Base-by-base conservation (phyloP, 805 yeast species). In the Schizosaccharomyces octosporus region DNA sequence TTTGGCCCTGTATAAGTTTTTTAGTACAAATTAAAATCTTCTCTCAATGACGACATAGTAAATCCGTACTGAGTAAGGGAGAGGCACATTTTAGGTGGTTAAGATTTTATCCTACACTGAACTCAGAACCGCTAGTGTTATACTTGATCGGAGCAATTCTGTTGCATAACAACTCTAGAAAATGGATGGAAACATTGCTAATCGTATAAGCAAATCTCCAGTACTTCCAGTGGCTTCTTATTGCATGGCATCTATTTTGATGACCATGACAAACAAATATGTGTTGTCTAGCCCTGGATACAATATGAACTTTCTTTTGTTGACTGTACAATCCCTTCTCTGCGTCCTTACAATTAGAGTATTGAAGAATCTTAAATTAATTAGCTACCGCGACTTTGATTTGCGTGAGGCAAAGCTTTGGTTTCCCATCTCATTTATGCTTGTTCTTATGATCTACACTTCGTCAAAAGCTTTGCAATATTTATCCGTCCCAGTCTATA, bases 181-280 rank as follows among this genome's bases (percentile, higher is more conserved):
- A 51, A 51, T 51, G 57, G 97, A 96, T 1, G 93, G 83, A 19
- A 85, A 29, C 15, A 5, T 51, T 21, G 19, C 27, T 5, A 29
- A 51, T 29, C 57, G 36, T 17, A 24, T 51, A 6, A 21, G 36
- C 11, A 51, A 29, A 51, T 51, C 57, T n/a, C 57, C 57, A 17
- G 21, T 24, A n/a, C 57, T 65, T 27, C 66, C 67, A 42, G 64
- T 65, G 60, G 61, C 65, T 55, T 51, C 61, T 45, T 93, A 93
- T 81, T 93, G 99, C 78, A 77, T 79, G 62, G 86, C 98, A 27
- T 93, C 98, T 29, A 93, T 93, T 66, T 75, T 93, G 71, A 93
- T 93, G 98, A 93, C 98, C 39, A 88, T 89, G 64, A 89, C 97
- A 64, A 93, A 93, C 79, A 93, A 93, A 75, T 90, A 83, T 70